Conservation (phyloP, 139 green algal genomes). For the Nannochloris sp. region DNA sequence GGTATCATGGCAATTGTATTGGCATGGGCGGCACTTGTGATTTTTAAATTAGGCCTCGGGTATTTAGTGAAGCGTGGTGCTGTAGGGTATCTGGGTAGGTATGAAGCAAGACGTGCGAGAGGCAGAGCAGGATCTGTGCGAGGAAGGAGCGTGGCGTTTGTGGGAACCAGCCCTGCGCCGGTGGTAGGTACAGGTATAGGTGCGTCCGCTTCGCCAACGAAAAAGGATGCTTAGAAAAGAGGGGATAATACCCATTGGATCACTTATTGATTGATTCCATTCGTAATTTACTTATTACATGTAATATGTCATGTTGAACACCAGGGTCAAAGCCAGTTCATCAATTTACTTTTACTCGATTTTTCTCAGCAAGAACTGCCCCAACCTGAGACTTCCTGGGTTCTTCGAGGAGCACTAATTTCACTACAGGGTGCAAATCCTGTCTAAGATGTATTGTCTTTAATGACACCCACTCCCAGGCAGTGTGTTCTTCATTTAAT, state of each 20-base stretch:
- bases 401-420: neutral
- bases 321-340: too few species aligned
- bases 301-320: too few species aligned
- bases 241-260: too few species aligned
- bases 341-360: too few species aligned
- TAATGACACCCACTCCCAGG: constrained; percentile 38
- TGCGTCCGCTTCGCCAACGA: too few species aligned
- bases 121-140: neutral
- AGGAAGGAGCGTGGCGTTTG: too few species aligned
- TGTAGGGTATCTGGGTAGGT: constrained; percentile 3
- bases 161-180: too few species aligned
- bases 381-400: neutral
- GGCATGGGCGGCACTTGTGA: constrained; percentile 4
- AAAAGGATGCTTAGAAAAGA: too few species aligned
- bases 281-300: too few species aligned
- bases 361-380: neutral
- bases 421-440: constrained; percentile 24
- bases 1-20: neutral
- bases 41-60: constrained; percentile 14
- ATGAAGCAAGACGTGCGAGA: constrained; percentile 1
- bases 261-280: too few species aligned
- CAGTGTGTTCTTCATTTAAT: constrained; percentile 57
- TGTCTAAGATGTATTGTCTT: neutral
- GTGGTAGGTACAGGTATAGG: too few species aligned
- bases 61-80: constrained; percentile 8